Evolutionary conservation across 2,329 filamentous ascomycete species (phyloP).

Genomic region (Colletotrichum sp.): DNA sequence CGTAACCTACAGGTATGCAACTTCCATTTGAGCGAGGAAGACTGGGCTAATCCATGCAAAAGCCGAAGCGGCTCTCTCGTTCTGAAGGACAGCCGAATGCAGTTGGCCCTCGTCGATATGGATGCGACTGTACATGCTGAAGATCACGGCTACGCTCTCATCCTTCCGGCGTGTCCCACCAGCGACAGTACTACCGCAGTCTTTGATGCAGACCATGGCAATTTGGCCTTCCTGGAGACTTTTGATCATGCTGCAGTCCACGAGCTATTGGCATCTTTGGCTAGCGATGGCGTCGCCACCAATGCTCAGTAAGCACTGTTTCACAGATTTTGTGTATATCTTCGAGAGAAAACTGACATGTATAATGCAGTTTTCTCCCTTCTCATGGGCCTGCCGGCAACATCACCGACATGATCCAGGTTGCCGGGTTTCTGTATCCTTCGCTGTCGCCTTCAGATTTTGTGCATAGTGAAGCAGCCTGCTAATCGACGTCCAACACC

Average conservation of each 20-base stretch:
- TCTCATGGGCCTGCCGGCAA: background rate
- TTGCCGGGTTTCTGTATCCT: background rate
- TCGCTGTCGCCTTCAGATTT: background rate
- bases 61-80: background rate
- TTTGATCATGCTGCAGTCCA: background rate
- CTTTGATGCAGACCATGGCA: background rate
- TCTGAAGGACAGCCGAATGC: background rate
- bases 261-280: background rate
- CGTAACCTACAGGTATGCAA: background rate
- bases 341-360: background rate
- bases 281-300: background rate
- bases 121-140: background rate
- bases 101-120: background rate
- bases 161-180: background rate
- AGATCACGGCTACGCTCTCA: background rate
- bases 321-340: too few species aligned
- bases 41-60: background rate
- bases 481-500: accelerated
- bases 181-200: background rate
- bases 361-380: background rate
- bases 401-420: background rate
- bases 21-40: background rate
- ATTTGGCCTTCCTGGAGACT: background rate
- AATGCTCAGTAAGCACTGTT: background rate
- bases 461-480: background rate